These are phyloP conservation scores for Botrytis medusae DNA, from an alignment of 2,329 filamentous ascomycete species.

Conservation along the genomic window DNA sequence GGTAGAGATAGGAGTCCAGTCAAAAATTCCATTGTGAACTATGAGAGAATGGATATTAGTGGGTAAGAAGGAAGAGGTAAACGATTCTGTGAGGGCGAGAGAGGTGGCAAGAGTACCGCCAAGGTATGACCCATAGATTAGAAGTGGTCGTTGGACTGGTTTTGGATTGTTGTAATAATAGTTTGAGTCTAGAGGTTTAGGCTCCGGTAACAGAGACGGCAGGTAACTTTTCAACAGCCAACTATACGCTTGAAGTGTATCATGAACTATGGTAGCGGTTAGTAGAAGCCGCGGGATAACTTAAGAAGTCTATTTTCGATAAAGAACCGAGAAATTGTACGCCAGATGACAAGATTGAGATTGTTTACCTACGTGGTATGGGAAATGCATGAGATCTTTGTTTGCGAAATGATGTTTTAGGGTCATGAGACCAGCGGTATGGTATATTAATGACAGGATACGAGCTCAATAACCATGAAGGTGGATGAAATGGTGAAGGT, in stretches of 20 bases:
- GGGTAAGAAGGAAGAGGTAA: conserved; percentile 42
- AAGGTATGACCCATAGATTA: conserved; percentile 57
- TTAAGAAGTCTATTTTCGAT: not conserved
- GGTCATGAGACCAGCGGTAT: conserved; percentile 53
- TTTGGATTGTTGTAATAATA: not conserved
- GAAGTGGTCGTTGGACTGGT: conserved; percentile 39
- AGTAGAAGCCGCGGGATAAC: conserved; percentile 14
- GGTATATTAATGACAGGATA: conserved; percentile 55
- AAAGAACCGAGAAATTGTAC: not conserved
- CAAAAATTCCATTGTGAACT: conserved; percentile 60
- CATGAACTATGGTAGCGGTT: conserved; percentile 56
- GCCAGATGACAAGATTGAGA: not conserved
- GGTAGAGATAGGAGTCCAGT: conserved; percentile 61
- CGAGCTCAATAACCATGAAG: conserved; percentile 34
- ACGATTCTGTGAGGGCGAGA: conserved; percentile 56
- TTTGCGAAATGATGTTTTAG: conserved; percentile 18
- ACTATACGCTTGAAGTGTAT: conserved; percentile 53
- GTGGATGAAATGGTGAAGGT: conserved; percentile 44
- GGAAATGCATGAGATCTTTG: conserved; percentile 9
- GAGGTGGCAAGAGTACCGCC: conserved; percentile 58
- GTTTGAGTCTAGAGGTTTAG: not conserved
- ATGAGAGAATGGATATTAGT: conserved; percentile 48
- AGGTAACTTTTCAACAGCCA: conserved; percentile 30
- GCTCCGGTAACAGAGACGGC: conserved; percentile 21
- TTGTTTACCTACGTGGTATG: conserved; percentile 13